These are phyloP conservation scores for Stephanodiscus minutulus DNA, from an alignment of 108 stramenopile species.

Conservation along the genomic window DNA sequence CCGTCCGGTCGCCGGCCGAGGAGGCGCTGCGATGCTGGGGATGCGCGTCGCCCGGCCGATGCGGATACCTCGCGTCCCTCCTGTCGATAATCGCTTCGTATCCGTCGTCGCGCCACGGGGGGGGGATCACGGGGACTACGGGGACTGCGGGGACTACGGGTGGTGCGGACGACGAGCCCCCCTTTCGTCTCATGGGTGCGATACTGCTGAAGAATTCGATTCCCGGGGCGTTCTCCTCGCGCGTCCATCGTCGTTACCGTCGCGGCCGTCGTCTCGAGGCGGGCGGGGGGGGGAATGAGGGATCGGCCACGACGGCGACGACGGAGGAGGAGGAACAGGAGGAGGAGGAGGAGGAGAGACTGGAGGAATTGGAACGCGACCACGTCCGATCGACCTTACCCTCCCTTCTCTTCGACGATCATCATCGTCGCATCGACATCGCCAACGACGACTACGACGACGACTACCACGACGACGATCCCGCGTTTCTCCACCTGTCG, in stretches of 20 bases:
- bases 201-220: slow-evolving; percentile 37
- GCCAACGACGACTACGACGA: no score
- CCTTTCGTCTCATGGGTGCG: slow-evolving; percentile 21
- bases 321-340: no score
- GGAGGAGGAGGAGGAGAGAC: no score
- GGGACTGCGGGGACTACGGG: no score
- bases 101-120: no score
- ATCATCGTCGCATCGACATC: neutral
- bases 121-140: no score
- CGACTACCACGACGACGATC: no score
- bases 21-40: slow-evolving; percentile 7
- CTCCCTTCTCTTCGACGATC: neutral
- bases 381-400: neutral
- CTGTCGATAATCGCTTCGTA: slow-evolving; percentile 3
- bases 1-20: slow-evolving; percentile 20
- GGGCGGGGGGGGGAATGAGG: no score
- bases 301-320: neutral
- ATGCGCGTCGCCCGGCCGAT: neutral
- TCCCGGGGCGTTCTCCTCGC: slow-evolving; percentile 8
- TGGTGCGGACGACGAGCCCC: neutral
- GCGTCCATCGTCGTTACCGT: no score
- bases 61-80: slow-evolving; percentile 8
- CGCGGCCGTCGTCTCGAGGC: no score
- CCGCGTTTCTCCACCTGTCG: slow-evolving; percentile 20
- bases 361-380: neutral